Conservation (phyloP, 148 eudicot genomes). For the Fallopia convolvulus region DNA sequence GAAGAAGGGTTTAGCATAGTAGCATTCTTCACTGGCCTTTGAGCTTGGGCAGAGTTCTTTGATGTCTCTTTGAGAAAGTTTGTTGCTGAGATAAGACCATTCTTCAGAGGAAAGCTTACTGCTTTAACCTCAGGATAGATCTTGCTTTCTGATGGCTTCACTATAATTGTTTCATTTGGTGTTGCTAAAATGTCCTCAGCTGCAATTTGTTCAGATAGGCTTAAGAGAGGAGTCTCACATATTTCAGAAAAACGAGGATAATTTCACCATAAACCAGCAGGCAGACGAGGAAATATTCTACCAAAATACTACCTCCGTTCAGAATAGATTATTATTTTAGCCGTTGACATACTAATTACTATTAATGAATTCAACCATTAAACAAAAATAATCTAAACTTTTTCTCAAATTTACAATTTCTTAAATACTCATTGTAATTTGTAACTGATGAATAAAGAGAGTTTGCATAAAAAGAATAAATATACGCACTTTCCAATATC, state of each 20-base stretch:
- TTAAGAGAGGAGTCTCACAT: not conserved
- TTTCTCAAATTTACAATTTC: no score
- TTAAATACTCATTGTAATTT: no score
- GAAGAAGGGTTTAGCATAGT: not conserved
- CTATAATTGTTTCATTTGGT: constrained; percentile 14
- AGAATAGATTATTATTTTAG: no score
- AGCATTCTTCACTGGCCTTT: not conserved
- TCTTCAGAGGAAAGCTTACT: not conserved
- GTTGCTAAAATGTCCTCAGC: constrained; percentile 24
- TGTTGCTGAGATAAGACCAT: constrained; percentile 13
- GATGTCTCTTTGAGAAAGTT: constrained; percentile 13
- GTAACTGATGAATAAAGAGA: no score
- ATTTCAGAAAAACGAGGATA: not conserved
- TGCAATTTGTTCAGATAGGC: constrained; percentile 19
- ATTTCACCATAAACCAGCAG: not conserved
- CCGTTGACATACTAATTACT: no score
- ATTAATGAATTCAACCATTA: no score
- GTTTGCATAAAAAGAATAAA: no score
- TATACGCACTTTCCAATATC: no score
- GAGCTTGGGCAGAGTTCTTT: not conserved
- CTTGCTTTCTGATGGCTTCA: constrained; percentile 13
- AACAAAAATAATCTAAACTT: no score
- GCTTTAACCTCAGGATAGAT: not conserved
- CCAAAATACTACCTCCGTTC: not conserved
- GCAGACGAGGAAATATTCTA: not conserved